Conservation (phyloP, 176 grass and related monocot genomes). For the Alloteropsis semialata region DNA sequence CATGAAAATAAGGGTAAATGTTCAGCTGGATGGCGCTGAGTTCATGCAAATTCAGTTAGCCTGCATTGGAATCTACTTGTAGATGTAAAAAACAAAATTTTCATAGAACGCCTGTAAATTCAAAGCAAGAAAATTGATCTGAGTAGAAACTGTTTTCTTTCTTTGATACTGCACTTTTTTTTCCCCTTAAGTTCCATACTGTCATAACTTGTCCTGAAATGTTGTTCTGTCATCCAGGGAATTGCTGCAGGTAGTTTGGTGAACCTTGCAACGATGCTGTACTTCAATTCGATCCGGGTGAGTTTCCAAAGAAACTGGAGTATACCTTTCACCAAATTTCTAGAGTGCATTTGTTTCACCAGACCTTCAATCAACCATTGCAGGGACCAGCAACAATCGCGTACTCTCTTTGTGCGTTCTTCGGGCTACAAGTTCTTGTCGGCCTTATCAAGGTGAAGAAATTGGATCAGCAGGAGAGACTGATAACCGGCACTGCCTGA, state of each 20-base stretch:
- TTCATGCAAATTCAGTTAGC: not conserved
- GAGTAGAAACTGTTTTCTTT: not conserved
- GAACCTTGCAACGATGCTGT: conserved; percentile 81
- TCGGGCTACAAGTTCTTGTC: conserved; percentile 76
- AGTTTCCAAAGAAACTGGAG: conserved; percentile 27
- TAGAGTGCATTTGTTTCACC: conserved; percentile 4
- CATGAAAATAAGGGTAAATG: not conserved
- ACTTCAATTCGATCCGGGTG: conserved; percentile 87
- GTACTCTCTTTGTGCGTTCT: conserved; percentile 67
- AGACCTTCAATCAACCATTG: conserved; percentile 6
- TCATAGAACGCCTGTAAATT: not conserved
- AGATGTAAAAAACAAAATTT: not conserved
- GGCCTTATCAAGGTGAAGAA: conserved; percentile 90
- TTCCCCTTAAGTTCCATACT: not conserved
- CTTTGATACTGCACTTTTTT: not conserved
- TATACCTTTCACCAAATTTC: conserved; percentile 10
- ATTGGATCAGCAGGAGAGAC: conserved; percentile 78
- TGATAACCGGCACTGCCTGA: conserved; percentile 94
- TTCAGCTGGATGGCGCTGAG: conserved; percentile 14
- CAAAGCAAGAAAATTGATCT: not conserved
- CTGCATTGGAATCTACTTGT: not conserved
- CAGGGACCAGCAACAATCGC: conserved; percentile 75
- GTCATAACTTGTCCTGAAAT: conserved; percentile 21
- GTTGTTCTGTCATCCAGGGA: conserved; percentile 47
- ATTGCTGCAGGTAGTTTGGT: conserved; percentile 85